A percentile compares a stretch with the other conserved stretches of the same genome.
Conservation (phyloP, 2,329 filamentous ascomycete species). For the Diaporthe vexans region DNA sequence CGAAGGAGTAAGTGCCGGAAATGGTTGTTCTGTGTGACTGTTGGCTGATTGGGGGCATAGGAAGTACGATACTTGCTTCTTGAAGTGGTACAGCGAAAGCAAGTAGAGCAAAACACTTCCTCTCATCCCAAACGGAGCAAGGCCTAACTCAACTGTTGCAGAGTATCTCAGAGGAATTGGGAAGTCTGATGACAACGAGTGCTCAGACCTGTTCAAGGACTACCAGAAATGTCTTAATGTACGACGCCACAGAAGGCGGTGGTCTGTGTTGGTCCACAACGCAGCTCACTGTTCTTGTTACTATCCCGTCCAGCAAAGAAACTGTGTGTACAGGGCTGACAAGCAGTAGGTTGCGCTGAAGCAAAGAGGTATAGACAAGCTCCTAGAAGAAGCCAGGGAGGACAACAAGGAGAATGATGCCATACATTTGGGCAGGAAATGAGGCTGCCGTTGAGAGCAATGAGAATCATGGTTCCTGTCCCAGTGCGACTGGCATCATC, state of each 20-base stretch:
- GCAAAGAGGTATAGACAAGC: constrained; percentile 90
- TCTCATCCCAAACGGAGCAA: constrained; percentile 15
- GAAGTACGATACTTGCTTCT: constrained; percentile 91
- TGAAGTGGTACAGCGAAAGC: constrained; percentile 99
- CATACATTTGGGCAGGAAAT: constrained; percentile 70
- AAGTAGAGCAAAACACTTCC: constrained; percentile 52
- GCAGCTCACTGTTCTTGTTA: neutral
- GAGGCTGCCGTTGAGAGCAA: constrained; percentile 15
- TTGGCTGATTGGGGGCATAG: constrained; percentile 67
- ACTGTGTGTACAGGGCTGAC: constrained; percentile 19
- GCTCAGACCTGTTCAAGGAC: constrained; percentile 85
- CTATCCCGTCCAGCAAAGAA: neutral
- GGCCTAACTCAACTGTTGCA: constrained; percentile 54
- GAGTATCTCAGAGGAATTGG: constrained; percentile 92
- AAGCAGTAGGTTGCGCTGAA: constrained; percentile 82
- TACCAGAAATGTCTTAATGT: constrained; percentile 91
- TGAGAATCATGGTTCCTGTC: neutral
- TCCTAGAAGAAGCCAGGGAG: constrained; percentile 91
- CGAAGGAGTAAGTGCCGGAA: constrained; percentile 82
- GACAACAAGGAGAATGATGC: constrained; percentile 90
- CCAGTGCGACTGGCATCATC: neutral
- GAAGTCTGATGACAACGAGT: constrained; percentile 82
- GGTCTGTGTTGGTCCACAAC: neutral
- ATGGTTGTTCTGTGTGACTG: neutral
- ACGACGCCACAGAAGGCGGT: constrained; percentile 49